phyloP scores from a whole-genome alignment of 2,329 filamentous ascomycete species.

The Coleophoma crateriformis region DNA sequence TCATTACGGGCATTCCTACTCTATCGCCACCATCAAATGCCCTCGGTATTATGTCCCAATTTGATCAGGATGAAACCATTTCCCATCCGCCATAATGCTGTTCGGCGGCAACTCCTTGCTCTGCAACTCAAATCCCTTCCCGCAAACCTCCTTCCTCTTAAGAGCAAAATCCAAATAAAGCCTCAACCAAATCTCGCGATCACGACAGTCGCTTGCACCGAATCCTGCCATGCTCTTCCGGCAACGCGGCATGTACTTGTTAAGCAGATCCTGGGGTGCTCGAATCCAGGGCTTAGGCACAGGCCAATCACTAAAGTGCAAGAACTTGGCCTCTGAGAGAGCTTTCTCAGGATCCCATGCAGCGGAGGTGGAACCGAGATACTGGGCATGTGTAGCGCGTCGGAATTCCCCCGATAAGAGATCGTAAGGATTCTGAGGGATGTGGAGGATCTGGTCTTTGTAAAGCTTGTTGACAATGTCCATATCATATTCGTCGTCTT shows the following conservation, averaged over 20 bases:
- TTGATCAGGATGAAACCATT: constrained; percentile 16
- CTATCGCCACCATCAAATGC: no score
- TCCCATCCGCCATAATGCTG: constrained; percentile 10
- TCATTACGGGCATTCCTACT: no score
- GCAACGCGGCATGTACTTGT: constrained; percentile 23
- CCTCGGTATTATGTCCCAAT: neutral
- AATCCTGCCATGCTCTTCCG: constrained; percentile 17
- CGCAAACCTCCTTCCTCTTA: constrained; percentile 19
- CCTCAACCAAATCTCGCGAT: constrained; percentile 19
- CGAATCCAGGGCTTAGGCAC: constrained; percentile 51
- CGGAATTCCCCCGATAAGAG: constrained; percentile 53
- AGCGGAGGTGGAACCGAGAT: constrained; percentile 40
- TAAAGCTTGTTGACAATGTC: constrained; percentile 44
- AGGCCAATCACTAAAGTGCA: constrained; percentile 58
- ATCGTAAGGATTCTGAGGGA: constrained; percentile 51
- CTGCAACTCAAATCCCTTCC: constrained; percentile 19
- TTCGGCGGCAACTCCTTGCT: constrained; percentile 11
- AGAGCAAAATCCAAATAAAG: constrained; percentile 19
- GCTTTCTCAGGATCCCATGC: constrained; percentile 47
- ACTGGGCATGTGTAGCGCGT: constrained; percentile 40
- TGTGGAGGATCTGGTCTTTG: constrained; percentile 41
- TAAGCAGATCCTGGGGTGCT: constrained; percentile 18
- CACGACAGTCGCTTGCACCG: constrained; percentile 21
- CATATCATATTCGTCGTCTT: constrained; percentile 17
- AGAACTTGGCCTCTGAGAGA: constrained; percentile 45